Conservation (phyloP, 2,329 filamentous ascomycete genomes). For the Corinectria fuckeliana region DNA sequence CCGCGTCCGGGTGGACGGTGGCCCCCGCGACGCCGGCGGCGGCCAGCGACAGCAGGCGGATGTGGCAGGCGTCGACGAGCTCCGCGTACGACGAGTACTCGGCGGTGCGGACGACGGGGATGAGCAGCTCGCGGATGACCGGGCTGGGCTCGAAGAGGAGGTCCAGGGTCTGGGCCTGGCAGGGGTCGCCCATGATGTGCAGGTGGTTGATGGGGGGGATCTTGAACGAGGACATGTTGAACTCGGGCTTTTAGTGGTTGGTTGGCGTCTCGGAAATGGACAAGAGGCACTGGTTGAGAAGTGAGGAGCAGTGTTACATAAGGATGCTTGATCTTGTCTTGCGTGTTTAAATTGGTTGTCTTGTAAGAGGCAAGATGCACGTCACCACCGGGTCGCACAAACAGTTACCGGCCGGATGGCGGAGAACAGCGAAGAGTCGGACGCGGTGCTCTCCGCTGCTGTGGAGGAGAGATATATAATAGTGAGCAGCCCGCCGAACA, state of each 20-base stretch:
- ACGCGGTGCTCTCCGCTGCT: constrained; percentile 35
- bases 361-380: background rate
- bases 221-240: too few relatives aligned
- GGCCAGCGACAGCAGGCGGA: constrained; percentile 66
- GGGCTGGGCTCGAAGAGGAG: constrained; percentile 84
- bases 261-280: background rate
- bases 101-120: constrained; percentile 66
- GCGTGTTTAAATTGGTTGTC: too few relatives aligned
- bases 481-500: too few relatives aligned
- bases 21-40: constrained; percentile 55
- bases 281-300: background rate
- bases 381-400: background rate
- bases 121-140: constrained; percentile 73
- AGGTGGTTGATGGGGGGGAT: constrained; percentile 67
- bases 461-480: background rate
- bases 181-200: constrained; percentile 58
- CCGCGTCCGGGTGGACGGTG: constrained; percentile 42
- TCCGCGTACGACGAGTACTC: constrained; percentile 71
- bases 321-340: background rate
- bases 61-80: constrained; percentile 71
- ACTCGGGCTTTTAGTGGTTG: background rate
- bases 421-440: constrained; percentile 33
- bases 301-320: background rate
- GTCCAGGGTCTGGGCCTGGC: constrained; percentile 69
- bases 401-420: constrained; percentile 24